Evolutionary conservation across 1,284 basidiomycete genomes (phyloP), one percentile per base, ranked within the genome.

Genomic region (Singerocomus rubriflavus): DNA sequence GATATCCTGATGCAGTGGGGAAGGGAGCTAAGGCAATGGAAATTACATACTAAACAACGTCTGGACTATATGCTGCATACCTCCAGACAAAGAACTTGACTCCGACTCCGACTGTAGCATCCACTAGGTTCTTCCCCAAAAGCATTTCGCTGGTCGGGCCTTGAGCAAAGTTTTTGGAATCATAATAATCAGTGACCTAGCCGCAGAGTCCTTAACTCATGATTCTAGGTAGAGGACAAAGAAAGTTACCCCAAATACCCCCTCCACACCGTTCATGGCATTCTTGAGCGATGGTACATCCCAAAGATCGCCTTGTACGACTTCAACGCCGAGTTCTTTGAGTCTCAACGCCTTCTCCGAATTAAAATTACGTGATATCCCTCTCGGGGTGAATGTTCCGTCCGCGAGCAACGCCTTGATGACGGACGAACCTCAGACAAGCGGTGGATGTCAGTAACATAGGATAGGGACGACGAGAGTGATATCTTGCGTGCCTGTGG

Each of bases 101-200:
- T 7, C 51, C 52, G 14, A 37, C 55, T 39, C 53, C 56, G 34
- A 57, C 55, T 7, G 69, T 65, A 5, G 71, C 74, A 44, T 76
- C 71, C 16, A 72, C 62, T 27, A 76, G 50, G 45, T 70, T 68
- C 58, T 64, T 69, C 13, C 74, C 74, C 34, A 75, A 61, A 17
- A 61, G 46, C 6, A 58, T 42, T 52, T 73, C 69, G 26, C 55
- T 59, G 2, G 53, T 46, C 5, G 42, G 44, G 5, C 61, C 61
- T 31, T 57, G 55, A 6, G 50, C 53, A 3, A 53, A 45, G 27
- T 55, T 62, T 40, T 62, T 61, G 13, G 57, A 64, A 47, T 60
- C 56, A 27, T 43, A 63, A 35, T 47, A 60, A 44, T 61, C 46
- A 4, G 59, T 68, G 36, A 68, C 53, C 67, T 63, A 32, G 6